Percentiles rank a stretch among this genome's conserved stretches.
Conservation (phyloP, 148 eudicot species). For the Silene conica region DNA sequence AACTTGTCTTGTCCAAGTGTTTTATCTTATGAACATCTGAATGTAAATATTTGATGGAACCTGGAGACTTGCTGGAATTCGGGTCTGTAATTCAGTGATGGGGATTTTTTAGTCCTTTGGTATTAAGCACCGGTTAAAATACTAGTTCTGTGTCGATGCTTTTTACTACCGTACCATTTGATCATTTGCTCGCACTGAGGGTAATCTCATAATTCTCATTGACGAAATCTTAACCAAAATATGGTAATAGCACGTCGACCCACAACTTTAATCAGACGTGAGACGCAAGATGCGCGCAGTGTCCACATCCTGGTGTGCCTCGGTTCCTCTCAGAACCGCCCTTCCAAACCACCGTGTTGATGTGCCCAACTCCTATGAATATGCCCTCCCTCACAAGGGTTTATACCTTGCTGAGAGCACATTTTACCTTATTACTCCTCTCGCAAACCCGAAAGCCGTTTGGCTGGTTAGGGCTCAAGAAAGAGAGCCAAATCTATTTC, state of each 20-base stretch:
- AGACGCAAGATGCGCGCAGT: background rate
- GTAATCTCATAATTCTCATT: no score
- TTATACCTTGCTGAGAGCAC: background rate
- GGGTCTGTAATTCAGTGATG: no score
- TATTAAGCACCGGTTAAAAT: no score
- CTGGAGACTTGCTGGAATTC: no score
- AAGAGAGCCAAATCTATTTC: background rate
- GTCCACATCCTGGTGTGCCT: background rate
- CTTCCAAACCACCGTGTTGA: background rate
- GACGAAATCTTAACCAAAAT: background rate
- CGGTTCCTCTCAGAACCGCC: background rate
- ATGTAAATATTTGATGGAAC: no score
- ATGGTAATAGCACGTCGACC: background rate
- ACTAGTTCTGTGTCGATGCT: no score
- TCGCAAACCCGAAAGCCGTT: background rate
- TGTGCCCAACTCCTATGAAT: background rate
- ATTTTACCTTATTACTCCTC: background rate
- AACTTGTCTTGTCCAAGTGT: no score
- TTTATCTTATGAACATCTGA: no score
- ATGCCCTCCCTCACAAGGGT: background rate
- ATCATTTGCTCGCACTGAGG: no score
- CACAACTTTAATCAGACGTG: background rate
- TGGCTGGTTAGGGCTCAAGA: conserved; percentile 4
- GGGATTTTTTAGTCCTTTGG: no score
- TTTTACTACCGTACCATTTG: no score